phyloP scores from a whole-genome alignment of 2,329 filamentous ascomycete genomes.

The Penicillium rolfsii region DNA sequence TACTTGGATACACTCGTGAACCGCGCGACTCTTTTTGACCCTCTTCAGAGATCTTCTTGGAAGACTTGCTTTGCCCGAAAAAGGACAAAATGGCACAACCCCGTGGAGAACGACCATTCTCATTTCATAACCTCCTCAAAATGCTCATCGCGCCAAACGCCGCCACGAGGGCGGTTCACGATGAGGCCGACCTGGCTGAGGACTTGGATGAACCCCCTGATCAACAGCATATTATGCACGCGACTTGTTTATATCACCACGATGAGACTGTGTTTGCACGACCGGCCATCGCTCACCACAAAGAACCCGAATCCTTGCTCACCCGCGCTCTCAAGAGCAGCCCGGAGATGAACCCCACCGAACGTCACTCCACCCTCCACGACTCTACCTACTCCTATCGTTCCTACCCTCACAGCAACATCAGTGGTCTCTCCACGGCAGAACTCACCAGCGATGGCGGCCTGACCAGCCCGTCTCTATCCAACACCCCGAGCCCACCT shows the following conservation, averaged over 20 bases:
- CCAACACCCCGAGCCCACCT: conserved; percentile 88
- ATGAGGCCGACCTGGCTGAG: conserved; percentile 67
- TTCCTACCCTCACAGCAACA: conserved; percentile 66
- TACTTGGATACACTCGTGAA: conserved; percentile 23
- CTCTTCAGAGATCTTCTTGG: conserved; percentile 15
- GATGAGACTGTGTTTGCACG: conserved; percentile 47
- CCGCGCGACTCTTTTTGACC: conserved; percentile 19
- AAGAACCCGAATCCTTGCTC: conserved; percentile 84
- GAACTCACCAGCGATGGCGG: conserved; percentile 95
- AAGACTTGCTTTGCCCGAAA: conserved; percentile 18
- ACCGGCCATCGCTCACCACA: conserved; percentile 56
- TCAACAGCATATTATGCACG: conserved; percentile 35
- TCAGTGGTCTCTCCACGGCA: conserved; percentile 79
- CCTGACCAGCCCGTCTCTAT: conserved; percentile 83
- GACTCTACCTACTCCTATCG: conserved; percentile 62
- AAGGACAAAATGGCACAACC: conserved; percentile 39
- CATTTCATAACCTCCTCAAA: conserved; percentile 48
- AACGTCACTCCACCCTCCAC: conserved; percentile 38
- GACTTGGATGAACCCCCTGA: conserved; percentile 92
- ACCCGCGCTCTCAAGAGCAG: conserved; percentile 78
- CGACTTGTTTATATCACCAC: conserved; percentile 36
- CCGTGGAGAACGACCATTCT: conserved; percentile 38
- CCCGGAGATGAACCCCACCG: conserved; percentile 55
- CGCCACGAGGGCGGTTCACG: conserved; percentile 40
- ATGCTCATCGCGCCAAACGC: conserved; percentile 50